phyloP scores from a whole-genome alignment of 176 grass and related monocot genomes.

The Oryza meyeriana region DNA sequence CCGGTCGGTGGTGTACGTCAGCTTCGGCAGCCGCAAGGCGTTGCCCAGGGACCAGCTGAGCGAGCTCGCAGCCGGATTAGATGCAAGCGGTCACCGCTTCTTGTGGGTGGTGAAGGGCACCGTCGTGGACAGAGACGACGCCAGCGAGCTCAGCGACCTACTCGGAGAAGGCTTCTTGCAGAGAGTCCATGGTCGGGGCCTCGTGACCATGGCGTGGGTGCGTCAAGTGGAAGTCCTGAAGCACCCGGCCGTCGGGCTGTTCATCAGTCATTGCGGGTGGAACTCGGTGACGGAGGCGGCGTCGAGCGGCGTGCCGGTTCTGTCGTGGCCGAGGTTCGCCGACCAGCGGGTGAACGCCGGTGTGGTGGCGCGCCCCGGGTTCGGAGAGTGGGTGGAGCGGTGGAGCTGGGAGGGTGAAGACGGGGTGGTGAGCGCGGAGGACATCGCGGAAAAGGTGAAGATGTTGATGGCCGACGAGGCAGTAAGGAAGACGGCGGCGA shows the following conservation, averaged over 20 bases:
- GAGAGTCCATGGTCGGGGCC: slow-evolving; percentile 26
- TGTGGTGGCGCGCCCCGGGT: slow-evolving; percentile 29
- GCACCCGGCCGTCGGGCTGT: slow-evolving; percentile 49
- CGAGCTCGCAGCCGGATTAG: slow-evolving; percentile 52
- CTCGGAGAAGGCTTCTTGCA: slow-evolving; percentile 45
- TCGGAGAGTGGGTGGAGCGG: slow-evolving; percentile 38
- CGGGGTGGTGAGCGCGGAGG: slow-evolving; percentile 19
- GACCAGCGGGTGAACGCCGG: slow-evolving; percentile 70
- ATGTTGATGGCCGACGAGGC: slow-evolving; percentile 18
- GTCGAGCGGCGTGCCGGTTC: slow-evolving; percentile 36
- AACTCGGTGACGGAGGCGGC: slow-evolving; percentile 75
- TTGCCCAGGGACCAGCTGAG: slow-evolving; percentile 39
- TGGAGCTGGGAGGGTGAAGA: slow-evolving; percentile 77
- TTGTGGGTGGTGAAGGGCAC: slow-evolving; percentile 71
- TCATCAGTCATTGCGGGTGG: slow-evolving; percentile 81
- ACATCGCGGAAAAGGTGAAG: slow-evolving; percentile 32
- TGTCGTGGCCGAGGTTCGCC: slow-evolving; percentile 59
- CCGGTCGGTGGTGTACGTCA: slow-evolving; percentile 70
- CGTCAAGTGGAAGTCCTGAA: slow-evolving; percentile 54
- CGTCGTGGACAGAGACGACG: slow-evolving; percentile 49
- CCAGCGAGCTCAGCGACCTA: slow-evolving; percentile 28
- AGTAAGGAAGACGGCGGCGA: slow-evolving; percentile 6
- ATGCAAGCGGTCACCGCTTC: slow-evolving; percentile 60
- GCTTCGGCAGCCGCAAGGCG: slow-evolving; percentile 71
- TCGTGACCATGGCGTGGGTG: slow-evolving; percentile 69